A percentile compares a stretch with the other conserved stretches of the same genome.
phyloP scores from a whole-genome alignment of 257 asterid genomes.

The Ophiorrhiza pumila region DNA sequence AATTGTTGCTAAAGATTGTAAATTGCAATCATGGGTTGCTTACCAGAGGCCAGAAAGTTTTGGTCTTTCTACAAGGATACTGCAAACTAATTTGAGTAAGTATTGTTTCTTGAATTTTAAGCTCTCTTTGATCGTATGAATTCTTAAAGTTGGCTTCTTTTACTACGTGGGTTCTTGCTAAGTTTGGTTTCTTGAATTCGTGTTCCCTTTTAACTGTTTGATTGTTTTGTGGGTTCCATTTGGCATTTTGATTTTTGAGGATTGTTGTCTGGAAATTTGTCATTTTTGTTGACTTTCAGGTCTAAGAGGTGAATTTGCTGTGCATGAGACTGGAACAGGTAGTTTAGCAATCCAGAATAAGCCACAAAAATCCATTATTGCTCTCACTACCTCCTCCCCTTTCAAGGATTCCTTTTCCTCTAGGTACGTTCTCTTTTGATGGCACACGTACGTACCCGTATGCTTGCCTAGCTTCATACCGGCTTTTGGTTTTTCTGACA shows the following conservation, averaged over 20 bases:
- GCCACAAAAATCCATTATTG: slow-evolving; percentile 18
- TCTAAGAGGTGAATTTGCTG: slow-evolving; percentile 20
- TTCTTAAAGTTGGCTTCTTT: neutral
- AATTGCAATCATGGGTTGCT: slow-evolving; percentile 25
- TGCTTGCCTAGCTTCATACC: neutral
- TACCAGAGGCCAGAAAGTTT: slow-evolving; percentile 19
- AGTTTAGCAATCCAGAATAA: slow-evolving; percentile 23
- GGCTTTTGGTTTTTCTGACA: neutral
- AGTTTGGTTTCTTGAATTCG: slow-evolving; percentile 4
- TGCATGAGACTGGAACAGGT: slow-evolving; percentile 14
- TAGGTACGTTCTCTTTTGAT: slow-evolving; percentile 31
- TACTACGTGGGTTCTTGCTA: neutral
- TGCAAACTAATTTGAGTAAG: slow-evolving; percentile 28
- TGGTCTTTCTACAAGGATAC: slow-evolving; percentile 17
- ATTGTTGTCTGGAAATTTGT: neutral
- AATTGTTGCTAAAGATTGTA: slow-evolving; percentile 30
- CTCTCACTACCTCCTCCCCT: slow-evolving; percentile 13
- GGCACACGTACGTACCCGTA: neutral
- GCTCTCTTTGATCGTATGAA: neutral
- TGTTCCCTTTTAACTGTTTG: neutral
- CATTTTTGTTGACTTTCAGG: slow-evolving; percentile 22
- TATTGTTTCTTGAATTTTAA: neutral
- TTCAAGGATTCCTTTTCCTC: slow-evolving; percentile 5
- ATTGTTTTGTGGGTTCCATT: neutral
- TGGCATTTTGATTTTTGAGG: neutral